Base-by-base conservation (phyloP, 1,284 basidiomycete genomes). In the Apiotrichum mycotoxinovorans region DNA sequence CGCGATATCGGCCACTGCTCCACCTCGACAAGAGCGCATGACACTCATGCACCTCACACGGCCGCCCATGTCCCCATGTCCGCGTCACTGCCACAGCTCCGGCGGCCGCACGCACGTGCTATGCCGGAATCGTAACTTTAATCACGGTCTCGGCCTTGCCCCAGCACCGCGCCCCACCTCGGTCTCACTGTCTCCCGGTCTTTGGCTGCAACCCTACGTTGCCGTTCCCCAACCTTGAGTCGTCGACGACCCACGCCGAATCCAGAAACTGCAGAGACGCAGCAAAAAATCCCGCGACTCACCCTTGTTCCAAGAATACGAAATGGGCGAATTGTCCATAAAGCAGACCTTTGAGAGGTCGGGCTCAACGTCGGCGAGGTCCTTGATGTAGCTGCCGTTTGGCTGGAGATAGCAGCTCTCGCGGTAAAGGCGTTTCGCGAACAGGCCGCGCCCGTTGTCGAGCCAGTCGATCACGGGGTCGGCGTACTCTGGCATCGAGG, bases 391-490 rank as follows among this genome's bases (percentile, higher is more conserved):
- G 37, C 89, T 87, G 27, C 96, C 96, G 71, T 92, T 92, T 12
- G 87, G 84, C 45, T 94, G 83, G 61, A 92, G 86, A 41, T 88
- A 91, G 78, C 95, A 98, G 52, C 90, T 90, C 79, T 98, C 92
- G 59, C 95, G 85, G 76, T 98, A 99, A 60, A 98, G 82, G 38
- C 93, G 85, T 61, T 88, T 87, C 0, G 83, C 84, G 43, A 99
- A 85, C 56, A 98, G 88, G 10, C 91, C 91, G 47, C 91, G 83
- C 3, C 95, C 95, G 58, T 89, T 91, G 73, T 99, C 95, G 57
- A 99, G 80, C 95, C 96, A 99, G 78, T 99, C 96, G 67, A 99
- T 98, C 27, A 99, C 95, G 0, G 96, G 95, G 79, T 99, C 95
- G 57, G 95, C 95, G 75, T 99, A 99, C 77, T 98, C 95, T 70